Evolutionary conservation across 2,329 filamentous ascomycete genomes (phyloP), one percentile per base, ranked within the genome.

Genomic region (Huntiella decipiens): DNA sequence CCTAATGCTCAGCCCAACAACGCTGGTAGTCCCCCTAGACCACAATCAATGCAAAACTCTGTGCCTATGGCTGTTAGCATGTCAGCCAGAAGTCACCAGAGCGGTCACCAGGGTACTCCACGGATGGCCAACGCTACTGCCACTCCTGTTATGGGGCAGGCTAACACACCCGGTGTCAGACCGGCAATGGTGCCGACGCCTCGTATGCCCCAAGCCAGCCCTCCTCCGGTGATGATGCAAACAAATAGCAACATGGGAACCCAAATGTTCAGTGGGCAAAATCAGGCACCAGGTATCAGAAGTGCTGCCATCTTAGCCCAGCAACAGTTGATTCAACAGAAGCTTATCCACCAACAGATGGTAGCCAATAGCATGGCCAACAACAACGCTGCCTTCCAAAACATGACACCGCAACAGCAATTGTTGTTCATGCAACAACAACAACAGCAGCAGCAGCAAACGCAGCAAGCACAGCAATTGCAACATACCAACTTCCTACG

Each of bases 51-150:
- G 51, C 72, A 68, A 44, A 69, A 70, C 46, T 57, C 61, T 5
- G 73, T 66, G 0, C 70, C 74, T 3, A 75, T 77, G 68, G 62
- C 73, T 0, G 68, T 73, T 53, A 71, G 66, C 52, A 79, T 79
- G 74, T 75, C 71, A 46, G 66, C 72, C 15, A 68, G 73, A 48
- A 79, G 75, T 54, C 76, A 80, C 54, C 75, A 79, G 55, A 79
- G 76, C 52, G 75, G 79, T 57, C 66, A 67, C 2, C 67, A 71
- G 2, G 70, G 69, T n/a, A 79, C 76, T 7, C 77, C 76, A 19
- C 67, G 73, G 10, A 72, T 79, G 61, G 71, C 68, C 4, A 68
- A 67, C 51, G 66, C 71, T 11, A 68, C 66, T 51, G 66, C 71
- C 8, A 80, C 76, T 1, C 76, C 76, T 2, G 74, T 72, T 50